Conservation (phyloP, 495 filamentous ascomycete species). For the Lepraria neglecta region DNA sequence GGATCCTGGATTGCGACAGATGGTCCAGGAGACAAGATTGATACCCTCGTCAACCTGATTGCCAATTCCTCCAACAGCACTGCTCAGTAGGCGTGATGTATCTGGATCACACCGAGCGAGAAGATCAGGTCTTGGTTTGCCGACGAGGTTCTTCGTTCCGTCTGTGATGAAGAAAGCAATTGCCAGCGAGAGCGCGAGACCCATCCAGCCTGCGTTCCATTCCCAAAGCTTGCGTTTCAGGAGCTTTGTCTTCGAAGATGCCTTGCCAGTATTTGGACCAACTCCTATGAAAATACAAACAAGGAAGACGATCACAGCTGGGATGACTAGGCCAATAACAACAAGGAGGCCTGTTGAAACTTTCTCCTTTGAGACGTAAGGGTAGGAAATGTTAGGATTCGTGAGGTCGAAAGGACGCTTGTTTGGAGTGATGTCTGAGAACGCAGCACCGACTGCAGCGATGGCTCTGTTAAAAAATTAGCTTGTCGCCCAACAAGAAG, state of each 20-base stretch:
- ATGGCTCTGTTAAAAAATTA: conserved; percentile 34
- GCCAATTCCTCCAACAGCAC: conserved; percentile 48
- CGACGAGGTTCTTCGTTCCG: conserved; percentile 57
- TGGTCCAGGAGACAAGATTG: conserved; percentile 46
- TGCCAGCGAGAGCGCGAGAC: conserved; percentile 51
- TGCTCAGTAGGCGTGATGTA: conserved; percentile 35
- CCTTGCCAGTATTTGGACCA: conserved; percentile 31
- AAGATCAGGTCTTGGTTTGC: conserved; percentile 60
- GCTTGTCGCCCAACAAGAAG: too few relatives aligned
- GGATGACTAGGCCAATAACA: conserved; percentile 46
- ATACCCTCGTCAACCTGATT: conserved; percentile 38
- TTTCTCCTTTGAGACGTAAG: conserved; percentile 48
- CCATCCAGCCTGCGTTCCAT: conserved; percentile 59
- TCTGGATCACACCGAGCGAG: conserved; percentile 56
- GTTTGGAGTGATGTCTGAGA: conserved; percentile 39
- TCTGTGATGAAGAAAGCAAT: conserved; percentile 53
- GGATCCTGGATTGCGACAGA: conserved; percentile 44
- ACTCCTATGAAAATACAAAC: conserved; percentile 46
- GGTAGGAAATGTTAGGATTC: conserved; percentile 54
- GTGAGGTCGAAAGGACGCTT: conserved; percentile 44
- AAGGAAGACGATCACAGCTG: conserved; percentile 46
- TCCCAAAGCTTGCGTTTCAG: conserved; percentile 51
- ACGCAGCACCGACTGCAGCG: conserved; percentile 42
- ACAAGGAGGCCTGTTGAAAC: conserved; percentile 47
- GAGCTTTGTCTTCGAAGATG: conserved; percentile 30